Base-by-base conservation (phyloP, 345 rosid genomes). In the Ceriops decandra region DNA sequence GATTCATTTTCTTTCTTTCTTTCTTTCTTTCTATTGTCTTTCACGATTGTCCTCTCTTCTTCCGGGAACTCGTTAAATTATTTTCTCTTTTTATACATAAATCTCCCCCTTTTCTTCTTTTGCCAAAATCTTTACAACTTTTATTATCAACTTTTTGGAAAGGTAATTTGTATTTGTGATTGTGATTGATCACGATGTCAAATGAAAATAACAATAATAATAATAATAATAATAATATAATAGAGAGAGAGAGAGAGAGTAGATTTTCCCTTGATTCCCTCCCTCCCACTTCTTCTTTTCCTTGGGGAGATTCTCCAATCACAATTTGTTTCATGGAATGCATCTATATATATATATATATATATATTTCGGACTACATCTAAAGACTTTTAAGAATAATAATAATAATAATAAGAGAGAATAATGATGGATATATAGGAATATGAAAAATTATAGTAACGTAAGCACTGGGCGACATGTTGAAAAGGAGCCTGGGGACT, bases 11-110 rank as follows among this genome's bases (percentile, higher is more conserved):
- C 21, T 42, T 21, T 64, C 31, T 42, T 2, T 30, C 31, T 2
- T 30, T 30, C 5, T 0, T 30, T 2, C 30, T 28, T 28, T 30
- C 7, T 51, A 54, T 22, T 54, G 58, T 22, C 58, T 22, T 54
- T 54, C 30, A 54, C 8, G 22, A 22, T 54, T 54, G 58, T 54
- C 58, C 28, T 22, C 58, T 22, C 58, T 54, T 71, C n/a, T 65
- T 52, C 0, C 6, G 16, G 49, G 62, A 52, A 53, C 20, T 28
- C 15, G 27, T 28, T 53, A 42, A 2, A 42, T 57, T 28, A 20
- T 6, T 13, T 35, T 38, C 11, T 36, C 26, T 62, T 62, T 63
- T 64, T 15, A 19, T 17, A 11, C 16, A 8, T 7, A 24, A 20
- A 56, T 27, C 26, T 21, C 30, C 28, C 28, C 28, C 24, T 24